These are phyloP conservation scores for Carallia brachiata DNA, from an alignment of 345 rosid species.

Conservation along the genomic window DNA sequence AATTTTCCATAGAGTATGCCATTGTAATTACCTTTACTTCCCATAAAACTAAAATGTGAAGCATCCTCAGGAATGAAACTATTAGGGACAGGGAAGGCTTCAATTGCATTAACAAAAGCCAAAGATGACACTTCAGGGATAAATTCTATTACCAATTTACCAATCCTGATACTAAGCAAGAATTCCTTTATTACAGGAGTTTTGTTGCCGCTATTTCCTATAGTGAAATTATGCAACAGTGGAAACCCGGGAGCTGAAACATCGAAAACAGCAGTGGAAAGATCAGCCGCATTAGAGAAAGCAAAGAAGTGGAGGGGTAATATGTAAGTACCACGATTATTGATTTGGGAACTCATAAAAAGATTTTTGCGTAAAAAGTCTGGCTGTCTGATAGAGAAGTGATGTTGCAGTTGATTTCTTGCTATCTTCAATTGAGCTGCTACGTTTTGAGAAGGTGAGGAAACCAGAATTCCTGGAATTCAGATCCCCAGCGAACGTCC, in stretches of 20 bases:
- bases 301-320: slow-evolving; percentile 24
- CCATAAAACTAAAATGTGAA: no score
- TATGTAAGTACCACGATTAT: slow-evolving; percentile 6
- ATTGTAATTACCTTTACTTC: background rate
- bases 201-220: background rate
- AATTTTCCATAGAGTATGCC: slow-evolving; percentile 22
- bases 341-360: slow-evolving; percentile 14
- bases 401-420: slow-evolving; percentile 1
- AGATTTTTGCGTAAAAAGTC: slow-evolving; percentile 11
- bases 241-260: slow-evolving; percentile 12
- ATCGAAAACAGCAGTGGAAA: slow-evolving; percentile 14
- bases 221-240: slow-evolving; percentile 10
- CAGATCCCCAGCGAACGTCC: slow-evolving; percentile 40
- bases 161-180: no score
- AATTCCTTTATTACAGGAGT: no score
- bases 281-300: background rate
- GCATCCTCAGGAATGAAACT: no score
- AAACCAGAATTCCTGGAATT: slow-evolving; percentile 13
- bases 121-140: slow-evolving; percentile 39
- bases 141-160: slow-evolving; percentile 31
- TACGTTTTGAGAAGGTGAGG: slow-evolving; percentile 16
- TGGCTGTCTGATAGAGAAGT: slow-evolving; percentile 22
- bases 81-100: slow-evolving; percentile 44
- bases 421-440: slow-evolving; percentile 11
- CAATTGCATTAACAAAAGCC: slow-evolving; percentile 65